Evolutionary conservation across 495 filamentous ascomycete genomes (phyloP).

Genomic region (Letharia lupina): DNA sequence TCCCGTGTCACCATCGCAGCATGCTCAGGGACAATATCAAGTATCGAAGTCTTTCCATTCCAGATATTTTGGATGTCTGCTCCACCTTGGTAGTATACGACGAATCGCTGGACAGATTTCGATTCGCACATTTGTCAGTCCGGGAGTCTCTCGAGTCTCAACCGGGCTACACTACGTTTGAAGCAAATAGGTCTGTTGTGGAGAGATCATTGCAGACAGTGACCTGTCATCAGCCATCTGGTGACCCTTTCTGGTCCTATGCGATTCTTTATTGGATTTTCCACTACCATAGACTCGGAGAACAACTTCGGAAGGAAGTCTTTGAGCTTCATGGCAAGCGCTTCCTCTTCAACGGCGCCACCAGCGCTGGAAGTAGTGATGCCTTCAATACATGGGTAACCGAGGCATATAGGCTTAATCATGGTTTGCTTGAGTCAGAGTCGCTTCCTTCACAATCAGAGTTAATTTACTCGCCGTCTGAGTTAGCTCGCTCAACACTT

Average conservation of each 20-base stretch:
- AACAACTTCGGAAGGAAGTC: not conserved
- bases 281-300: not conserved
- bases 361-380: not conserved
- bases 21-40: not conserved
- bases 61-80: not conserved
- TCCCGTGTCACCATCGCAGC: not conserved
- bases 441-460: too few relatives aligned
- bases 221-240: not conserved
- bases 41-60: not conserved
- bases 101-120: constrained; percentile 17
- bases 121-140: constrained; percentile 28
- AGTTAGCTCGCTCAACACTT: too few relatives aligned
- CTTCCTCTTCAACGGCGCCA: not conserved
- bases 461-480: too few relatives aligned
- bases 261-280: not conserved
- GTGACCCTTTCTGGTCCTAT: not conserved
- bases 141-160: constrained; percentile 17
- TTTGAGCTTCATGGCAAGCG: not conserved
- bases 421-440: too few relatives aligned
- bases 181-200: not conserved
- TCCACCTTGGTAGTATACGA: constrained; percentile 12
- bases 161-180: constrained; percentile 1
- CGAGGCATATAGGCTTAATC: not conserved
- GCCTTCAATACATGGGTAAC: not conserved
- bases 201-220: not conserved